Evolutionary conservation across 306 rosid genomes (phyloP), one percentile per base, ranked within the genome.

Genomic region (Casuarina equisetifolia): DNA sequence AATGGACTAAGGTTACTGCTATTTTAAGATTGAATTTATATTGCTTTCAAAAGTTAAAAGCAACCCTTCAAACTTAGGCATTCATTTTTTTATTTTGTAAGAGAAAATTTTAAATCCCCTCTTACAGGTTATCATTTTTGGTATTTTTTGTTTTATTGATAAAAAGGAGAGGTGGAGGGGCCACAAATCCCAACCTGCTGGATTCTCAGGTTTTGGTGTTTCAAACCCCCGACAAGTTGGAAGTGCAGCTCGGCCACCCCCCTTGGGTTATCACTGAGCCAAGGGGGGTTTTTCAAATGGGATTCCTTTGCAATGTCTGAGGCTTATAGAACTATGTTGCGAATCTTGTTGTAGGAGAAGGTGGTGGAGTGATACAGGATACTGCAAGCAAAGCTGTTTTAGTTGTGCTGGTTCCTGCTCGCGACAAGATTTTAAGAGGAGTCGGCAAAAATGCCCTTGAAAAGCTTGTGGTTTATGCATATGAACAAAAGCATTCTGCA

Each of bases 331-430:
- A 74, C 74, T 75, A 78, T 66, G 81, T 74, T 15, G 57, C 66
- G 62, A 75, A 53, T 80, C 52, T 51, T 78, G 74, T 70, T 94
- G 81, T 86, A 94, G 97, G 97, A 63, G 74, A 84, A 78, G 98
- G 97, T 61, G 98, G 97, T 77, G 97, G 98, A 83, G 97, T 94
- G 39, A 94, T 94, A 70, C 98, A 92, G 82, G 98, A 97, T 58
- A 90, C 98, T 57, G 97, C 98, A 35, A 92, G 98, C 87, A 97
- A 94, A 83, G 97, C 98, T 77, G 85, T 85, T 70, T 86, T 94
- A n/a, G 97, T 94, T 82, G 98, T 92, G 61, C 69, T 94, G 74
- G 51, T 94, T 84, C 95, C 98, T 16, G 97, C 97, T n/a, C 98
- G 96, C 61, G 97, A 90, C 81, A 90, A 79, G 81, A 75, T 86